Base-by-base conservation (phyloP, 2,329 filamentous ascomycete genomes). In the Cytospora leucostoma region DNA sequence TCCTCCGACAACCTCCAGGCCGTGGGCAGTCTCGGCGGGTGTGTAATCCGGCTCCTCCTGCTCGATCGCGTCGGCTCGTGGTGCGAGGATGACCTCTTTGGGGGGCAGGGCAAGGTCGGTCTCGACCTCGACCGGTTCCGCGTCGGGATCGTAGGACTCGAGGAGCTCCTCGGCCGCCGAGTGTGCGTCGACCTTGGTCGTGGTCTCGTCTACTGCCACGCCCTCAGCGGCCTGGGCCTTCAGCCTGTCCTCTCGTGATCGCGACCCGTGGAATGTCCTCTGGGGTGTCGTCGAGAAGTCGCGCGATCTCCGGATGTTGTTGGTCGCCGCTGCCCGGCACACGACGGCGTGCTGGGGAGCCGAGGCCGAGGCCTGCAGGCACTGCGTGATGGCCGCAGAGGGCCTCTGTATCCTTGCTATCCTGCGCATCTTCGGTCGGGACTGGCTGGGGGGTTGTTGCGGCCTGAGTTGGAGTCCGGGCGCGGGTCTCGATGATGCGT, bases 1-100 rank as follows among this genome's bases (percentile, higher is more conserved):
- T 1, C 79, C 75, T 49, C 78, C 79, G 13, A 85, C 77, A 56
- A 79, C 74, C 65, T 81, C 78, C 2, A 87, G 75, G 0, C 75
- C 81, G 0, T 78, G 75, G 8, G 76, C 75, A 4, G 73, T 74
- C 15, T 73, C 73, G 17, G 84, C 84, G 33, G 54, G 55, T 54
- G 44, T 6, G 59, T 63, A 61, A 2, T 8, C 2, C 19, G 32
- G 49, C 17, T 21, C 35, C 6, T 17, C 32, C 8, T n/a, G 19
- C 7, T 40, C 58, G 27, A 66, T 51, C n/a, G 56, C 56, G 15
- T 66, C 64, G 11, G 38, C 38, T 40, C 64, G 61, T 53, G 40
- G 64, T 13, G 64, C 64, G 15, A 57, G 34, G 15, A 15, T 56
- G 19, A 40, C 7, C 8, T 64, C 51, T 4, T 35, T 21, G 17